A percentile compares a stretch with the other conserved stretches of the same genome.
phyloP scores from a whole-genome alignment of 1,284 basidiomycete genomes.

The Psilocybe mexicana region DNA sequence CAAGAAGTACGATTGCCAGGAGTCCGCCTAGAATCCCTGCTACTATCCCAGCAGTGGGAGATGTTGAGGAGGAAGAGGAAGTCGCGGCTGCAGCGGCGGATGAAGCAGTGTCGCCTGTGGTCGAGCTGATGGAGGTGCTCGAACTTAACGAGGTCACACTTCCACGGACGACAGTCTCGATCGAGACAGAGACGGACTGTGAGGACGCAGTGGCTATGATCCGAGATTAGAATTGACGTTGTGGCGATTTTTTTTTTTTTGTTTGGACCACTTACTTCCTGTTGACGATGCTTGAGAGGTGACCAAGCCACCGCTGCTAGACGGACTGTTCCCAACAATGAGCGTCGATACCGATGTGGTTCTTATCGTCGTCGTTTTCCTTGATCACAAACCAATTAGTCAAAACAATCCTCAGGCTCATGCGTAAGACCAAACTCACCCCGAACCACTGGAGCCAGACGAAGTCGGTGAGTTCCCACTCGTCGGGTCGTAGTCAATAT shows the following conservation, averaged over 20 bases:
- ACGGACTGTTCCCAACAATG: not conserved
- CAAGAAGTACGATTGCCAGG: not conserved
- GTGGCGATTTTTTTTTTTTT: too few relatives aligned
- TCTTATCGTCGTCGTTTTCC: not conserved
- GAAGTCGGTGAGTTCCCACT: conserved; percentile 6
- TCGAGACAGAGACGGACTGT: not conserved
- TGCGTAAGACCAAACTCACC: not conserved
- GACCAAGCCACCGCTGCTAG: not conserved
- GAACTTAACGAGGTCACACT: not conserved
- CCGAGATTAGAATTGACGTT: too few relatives aligned
- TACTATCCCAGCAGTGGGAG: conserved; percentile 2
- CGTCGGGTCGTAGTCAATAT: conserved; percentile 20
- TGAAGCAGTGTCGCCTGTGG: not conserved
- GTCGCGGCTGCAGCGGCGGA: not conserved
- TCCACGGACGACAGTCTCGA: not conserved
- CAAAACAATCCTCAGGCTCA: not conserved
- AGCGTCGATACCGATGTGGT: not conserved
- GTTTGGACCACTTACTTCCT: not conserved
- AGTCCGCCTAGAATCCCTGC: conserved; percentile 9
- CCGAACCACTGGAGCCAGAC: not conserved
- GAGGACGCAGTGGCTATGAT: not conserved
- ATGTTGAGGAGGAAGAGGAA: not conserved
- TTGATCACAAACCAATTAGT: not conserved
- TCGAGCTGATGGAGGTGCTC: not conserved
- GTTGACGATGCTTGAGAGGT: not conserved